Evolutionary conservation across 2,329 filamentous ascomycete genomes (phyloP), one percentile per base, ranked within the genome.

Genomic region (Arachnomyces sp.): DNA sequence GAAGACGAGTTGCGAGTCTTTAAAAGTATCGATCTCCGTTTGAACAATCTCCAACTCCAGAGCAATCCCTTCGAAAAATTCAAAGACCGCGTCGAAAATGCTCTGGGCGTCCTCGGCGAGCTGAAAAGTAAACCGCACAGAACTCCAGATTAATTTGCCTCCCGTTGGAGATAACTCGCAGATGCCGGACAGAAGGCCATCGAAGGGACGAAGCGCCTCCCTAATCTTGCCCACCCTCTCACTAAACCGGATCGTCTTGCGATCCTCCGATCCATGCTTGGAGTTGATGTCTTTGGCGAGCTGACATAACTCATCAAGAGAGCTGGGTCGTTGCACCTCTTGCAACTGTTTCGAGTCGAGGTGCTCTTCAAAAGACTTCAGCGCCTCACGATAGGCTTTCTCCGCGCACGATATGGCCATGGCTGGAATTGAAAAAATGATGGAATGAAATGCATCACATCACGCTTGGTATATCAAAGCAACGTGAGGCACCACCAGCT

Each of bases 241-340:
- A 11, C 28, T 32, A 29, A 38, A 38, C 14, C 36, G 36, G 15
- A 38, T 32, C 9, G 36, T 38, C 47, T 63, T 57, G 5, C 63
- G 49, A 12, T 57, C 57, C 42, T 63, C 46, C 25, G 57, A 53
- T 31, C 52, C 50, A 42, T 57, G 50, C 7, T 55, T 34, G 11
- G 56, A 50, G 40, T 58, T 34, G 31, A 40, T 40, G 11, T 21
- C 15, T 13, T 4, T n/a, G 14, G 38, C 38, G 18, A 34, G 34
- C 11, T 29, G 12, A 32, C 38, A 40, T 16, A 40, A 21, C 14
- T 40, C 38, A 15, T 13, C 7, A 14, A 40, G 18, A 9, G 38
- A 34, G 31, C 30, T 40, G 13, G 38, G 38, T 14, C 38, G 31
- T 12, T 40, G 38, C 21, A 40, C 38, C 15, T 40, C 38, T 6